These are phyloP conservation scores for Xylaria sp. DNA, from an alignment of 2,329 filamentous ascomycete genomes.

Conservation along the genomic window DNA sequence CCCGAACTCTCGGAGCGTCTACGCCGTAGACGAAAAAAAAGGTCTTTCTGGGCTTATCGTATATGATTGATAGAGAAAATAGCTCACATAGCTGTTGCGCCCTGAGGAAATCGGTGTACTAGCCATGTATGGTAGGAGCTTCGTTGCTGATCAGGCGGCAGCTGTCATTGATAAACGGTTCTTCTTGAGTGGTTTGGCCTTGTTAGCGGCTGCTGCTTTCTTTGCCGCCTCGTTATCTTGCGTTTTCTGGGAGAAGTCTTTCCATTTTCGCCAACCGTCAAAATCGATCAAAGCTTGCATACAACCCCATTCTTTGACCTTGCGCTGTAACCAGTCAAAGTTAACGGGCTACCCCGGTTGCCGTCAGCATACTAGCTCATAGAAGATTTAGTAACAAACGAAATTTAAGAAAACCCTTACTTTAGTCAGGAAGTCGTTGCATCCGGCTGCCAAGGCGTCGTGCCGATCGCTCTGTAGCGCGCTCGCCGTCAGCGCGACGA, in stretches of 20 bases:
- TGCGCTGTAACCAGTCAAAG: conserved; percentile 96
- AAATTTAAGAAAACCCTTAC: conserved; percentile 59
- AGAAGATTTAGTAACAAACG: background rate
- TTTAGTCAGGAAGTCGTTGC: conserved; percentile 98
- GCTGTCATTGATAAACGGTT: conserved; percentile 54
- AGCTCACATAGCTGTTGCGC: background rate
- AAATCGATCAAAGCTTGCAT: conserved; percentile 99
- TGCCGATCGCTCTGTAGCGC: conserved; percentile 95
- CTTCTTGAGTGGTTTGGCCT: conserved; percentile 57
- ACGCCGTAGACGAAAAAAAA: background rate
- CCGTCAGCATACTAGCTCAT: conserved; percentile 19
- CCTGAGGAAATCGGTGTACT: background rate
- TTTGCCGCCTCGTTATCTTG: conserved; percentile 57
- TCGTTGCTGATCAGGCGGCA: conserved; percentile 37
- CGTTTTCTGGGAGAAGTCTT: conserved; percentile 73
- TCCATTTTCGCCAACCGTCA: conserved; percentile 98
- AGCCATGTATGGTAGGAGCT: background rate
- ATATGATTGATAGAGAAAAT: background rate
- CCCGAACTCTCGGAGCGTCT: background rate
- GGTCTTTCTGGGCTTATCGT: background rate
- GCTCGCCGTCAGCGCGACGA: conserved; percentile 94
- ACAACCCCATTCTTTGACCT: conserved; percentile 99
- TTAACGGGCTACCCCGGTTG: conserved; percentile 80
- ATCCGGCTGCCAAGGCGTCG: conserved; percentile 92
- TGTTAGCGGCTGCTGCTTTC: conserved; percentile 53